These are phyloP conservation scores for Casuarina cunninghamiana DNA, from an alignment of 306 rosid genomes.

Conservation along the genomic window DNA sequence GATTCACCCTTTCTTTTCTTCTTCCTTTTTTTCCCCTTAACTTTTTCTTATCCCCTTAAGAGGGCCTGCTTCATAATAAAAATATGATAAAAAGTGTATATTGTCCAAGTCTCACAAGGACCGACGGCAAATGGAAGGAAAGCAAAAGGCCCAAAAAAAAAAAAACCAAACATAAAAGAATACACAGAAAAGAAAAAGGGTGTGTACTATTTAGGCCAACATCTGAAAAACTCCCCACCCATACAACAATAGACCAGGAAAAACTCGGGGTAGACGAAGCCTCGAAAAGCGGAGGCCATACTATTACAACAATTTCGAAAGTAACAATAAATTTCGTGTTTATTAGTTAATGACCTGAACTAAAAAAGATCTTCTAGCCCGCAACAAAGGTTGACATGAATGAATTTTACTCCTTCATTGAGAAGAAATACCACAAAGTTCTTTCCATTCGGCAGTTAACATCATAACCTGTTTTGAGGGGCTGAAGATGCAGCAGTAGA, in stretches of 20 bases:
- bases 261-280: neutral
- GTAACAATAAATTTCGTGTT: conserved; percentile 38
- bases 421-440: conserved; percentile 33
- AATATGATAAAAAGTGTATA: too few species aligned
- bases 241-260: neutral
- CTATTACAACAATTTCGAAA: conserved; percentile 36
- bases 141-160: neutral
- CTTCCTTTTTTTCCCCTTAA: too few species aligned
- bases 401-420: conserved; percentile 41
- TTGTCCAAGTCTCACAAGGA: too few species aligned
- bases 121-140: too few species aligned
- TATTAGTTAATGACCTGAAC: conserved; percentile 36
- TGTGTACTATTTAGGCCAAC: neutral
- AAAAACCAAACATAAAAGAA: neutral
- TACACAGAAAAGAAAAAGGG: neutral
- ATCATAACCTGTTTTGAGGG: conserved; percentile 46
- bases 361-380: conserved; percentile 27
- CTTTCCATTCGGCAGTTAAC: conserved; percentile 27
- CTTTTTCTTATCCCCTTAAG: too few species aligned
- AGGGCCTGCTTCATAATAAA: too few species aligned
- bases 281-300: conserved; percentile 23
- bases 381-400: conserved; percentile 33
- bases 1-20: too few species aligned
- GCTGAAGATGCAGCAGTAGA: conserved; percentile 42
- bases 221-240: neutral